Conservation (phyloP, 768 basidiomycete genomes). For the Tulasnella sp. region DNA sequence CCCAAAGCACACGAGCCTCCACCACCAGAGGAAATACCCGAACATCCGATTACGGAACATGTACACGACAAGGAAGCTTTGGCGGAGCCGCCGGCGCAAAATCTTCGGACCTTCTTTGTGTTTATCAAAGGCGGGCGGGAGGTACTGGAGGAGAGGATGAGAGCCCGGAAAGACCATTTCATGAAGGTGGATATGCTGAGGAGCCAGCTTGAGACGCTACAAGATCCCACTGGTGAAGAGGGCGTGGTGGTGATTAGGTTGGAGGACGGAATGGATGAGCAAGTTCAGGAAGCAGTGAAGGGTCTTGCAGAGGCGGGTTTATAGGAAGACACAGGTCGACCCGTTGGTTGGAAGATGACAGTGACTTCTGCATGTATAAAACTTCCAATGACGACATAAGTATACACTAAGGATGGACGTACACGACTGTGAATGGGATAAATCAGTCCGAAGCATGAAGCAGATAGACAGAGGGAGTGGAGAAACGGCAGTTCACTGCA, state of each 20-base stretch:
- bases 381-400: too few relatives aligned
- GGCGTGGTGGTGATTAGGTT: constrained; percentile 54
- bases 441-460: background rate
- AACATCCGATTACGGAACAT: background rate
- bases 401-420: too few relatives aligned
- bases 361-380: too few relatives aligned
- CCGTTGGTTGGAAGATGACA: background rate
- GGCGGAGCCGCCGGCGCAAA: constrained; percentile 19
- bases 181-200: constrained; percentile 77
- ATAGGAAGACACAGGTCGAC: background rate
- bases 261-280: constrained; percentile 41
- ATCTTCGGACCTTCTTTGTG: constrained; percentile 60
- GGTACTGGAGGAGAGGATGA: constrained; percentile 51
- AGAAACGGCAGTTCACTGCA: background rate
- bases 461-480: background rate
- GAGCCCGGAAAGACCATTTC: constrained; percentile 55
- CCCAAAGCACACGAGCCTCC: constrained; percentile 6
- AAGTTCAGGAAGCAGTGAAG: constrained; percentile 38
- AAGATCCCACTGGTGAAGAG: constrained; percentile 51
- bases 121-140: constrained; percentile 53
- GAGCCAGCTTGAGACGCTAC: constrained; percentile 59
- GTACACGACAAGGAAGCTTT: background rate
- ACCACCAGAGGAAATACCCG: constrained; percentile 1
- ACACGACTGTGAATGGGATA: too few relatives aligned
- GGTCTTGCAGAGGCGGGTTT: constrained; percentile 25